Conservation (phyloP, 495 filamentous ascomycete species). For the Lindgomyces ingoldianus region DNA sequence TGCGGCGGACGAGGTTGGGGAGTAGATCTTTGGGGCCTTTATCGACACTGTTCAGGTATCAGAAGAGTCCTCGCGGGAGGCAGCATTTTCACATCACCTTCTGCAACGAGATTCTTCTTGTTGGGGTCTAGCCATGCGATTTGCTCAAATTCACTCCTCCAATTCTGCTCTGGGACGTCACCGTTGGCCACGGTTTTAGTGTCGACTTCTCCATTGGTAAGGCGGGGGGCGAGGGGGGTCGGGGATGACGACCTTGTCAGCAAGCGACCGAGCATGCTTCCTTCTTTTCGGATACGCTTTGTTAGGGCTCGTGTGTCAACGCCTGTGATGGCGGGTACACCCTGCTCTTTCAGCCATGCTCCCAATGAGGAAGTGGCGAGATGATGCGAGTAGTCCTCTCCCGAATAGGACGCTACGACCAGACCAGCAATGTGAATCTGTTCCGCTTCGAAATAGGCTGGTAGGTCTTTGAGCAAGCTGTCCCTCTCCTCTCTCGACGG, state of each 20-base stretch:
- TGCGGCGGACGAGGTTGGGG: slow-evolving; percentile 63
- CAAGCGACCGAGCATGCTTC: slow-evolving; percentile 94
- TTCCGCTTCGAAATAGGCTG: slow-evolving; percentile 86
- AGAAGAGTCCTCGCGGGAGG: slow-evolving; percentile 15
- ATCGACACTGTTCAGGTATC: slow-evolving; percentile 70
- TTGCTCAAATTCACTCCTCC: slow-evolving; percentile 69
- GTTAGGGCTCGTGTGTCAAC: slow-evolving; percentile 93
- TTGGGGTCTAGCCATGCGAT: slow-evolving; percentile 92
- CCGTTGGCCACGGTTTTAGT: slow-evolving; percentile 35
- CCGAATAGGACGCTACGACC: slow-evolving; percentile 84
- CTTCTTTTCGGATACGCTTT: slow-evolving; percentile 87
- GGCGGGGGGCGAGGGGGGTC: slow-evolving; percentile 36
- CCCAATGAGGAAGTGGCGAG: slow-evolving; percentile 86
- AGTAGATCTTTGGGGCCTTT: slow-evolving; percentile 75
- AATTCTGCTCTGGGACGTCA: slow-evolving; percentile 49
- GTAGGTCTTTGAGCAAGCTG: slow-evolving; percentile 75
- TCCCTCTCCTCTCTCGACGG: slow-evolving; percentile 81
- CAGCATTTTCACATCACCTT: slow-evolving; percentile 67
- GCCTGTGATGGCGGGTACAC: slow-evolving; percentile 92
- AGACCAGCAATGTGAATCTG: slow-evolving; percentile 92
- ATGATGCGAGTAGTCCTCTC: slow-evolving; percentile 92
- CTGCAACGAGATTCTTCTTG: slow-evolving; percentile 82
- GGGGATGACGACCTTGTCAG: slow-evolving; percentile 57
- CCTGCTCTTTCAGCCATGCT: slow-evolving; percentile 93
- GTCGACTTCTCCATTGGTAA: slow-evolving; percentile 32